Conservation (phyloP, 176 grass and related monocot genomes). For the Pontederia crassipes region DNA sequence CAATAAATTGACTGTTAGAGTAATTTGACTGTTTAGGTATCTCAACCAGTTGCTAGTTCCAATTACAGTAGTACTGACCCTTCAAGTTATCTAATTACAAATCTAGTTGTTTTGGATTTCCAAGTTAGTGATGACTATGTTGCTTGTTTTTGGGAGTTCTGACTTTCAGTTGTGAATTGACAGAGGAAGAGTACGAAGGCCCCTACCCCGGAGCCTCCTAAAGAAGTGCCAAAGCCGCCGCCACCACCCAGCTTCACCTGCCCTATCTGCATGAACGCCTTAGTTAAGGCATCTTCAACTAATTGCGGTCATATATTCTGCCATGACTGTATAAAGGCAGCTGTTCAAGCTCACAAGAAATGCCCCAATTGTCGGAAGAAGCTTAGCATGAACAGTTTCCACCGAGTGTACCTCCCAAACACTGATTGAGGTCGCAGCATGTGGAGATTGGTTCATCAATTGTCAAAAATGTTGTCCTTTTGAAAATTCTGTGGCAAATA, state of each 20-base stretch:
- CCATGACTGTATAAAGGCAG: conserved; percentile 43
- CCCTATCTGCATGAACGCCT: conserved; percentile 54
- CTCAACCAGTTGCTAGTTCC: no score
- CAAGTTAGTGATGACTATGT: no score
- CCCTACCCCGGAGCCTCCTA: conserved; percentile 26
- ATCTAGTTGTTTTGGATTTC: no score
- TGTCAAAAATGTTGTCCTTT: conserved; percentile 2
- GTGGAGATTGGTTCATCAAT: no score
- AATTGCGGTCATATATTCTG: conserved; percentile 94
- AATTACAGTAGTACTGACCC: no score
- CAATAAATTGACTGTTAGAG: no score
- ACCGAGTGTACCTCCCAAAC: conserved; percentile 69
- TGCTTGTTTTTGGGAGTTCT: background rate
- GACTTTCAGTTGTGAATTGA: background rate
- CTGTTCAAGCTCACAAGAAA: conserved; percentile 53
- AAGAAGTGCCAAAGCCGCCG: conserved; percentile 35
- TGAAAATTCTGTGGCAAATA: background rate
- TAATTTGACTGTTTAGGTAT: no score
- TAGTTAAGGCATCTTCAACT: conserved; percentile 61
- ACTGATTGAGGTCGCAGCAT: conserved; percentile 25
- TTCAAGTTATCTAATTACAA: no score
- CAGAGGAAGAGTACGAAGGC: conserved; percentile 15
- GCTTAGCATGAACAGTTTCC: conserved; percentile 39
- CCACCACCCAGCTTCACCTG: conserved; percentile 66
- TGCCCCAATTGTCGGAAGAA: conserved; percentile 78